Percentiles rank a stretch among this genome's conserved stretches.
phyloP scores from a whole-genome alignment of 805 yeast species.

The Huiozyma sinensis region DNA sequence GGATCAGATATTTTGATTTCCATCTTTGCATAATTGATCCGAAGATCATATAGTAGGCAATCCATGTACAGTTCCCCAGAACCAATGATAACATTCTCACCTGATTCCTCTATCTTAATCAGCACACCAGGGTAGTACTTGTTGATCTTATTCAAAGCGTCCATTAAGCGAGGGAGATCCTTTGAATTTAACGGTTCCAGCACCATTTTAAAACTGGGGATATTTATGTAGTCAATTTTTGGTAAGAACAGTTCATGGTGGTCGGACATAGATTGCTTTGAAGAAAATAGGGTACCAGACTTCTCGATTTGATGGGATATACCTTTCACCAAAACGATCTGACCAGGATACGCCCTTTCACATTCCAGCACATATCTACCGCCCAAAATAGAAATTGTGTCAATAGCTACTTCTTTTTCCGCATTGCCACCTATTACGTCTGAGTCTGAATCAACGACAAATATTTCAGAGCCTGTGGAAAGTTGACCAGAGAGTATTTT shows the following conservation, averaged over 20 bases:
- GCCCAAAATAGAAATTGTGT: slow-evolving; percentile 42
- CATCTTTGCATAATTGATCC: slow-evolving; percentile 51
- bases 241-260: slow-evolving; percentile 13
- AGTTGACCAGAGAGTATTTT: slow-evolving; percentile 55
- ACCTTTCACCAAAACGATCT: slow-evolving; percentile 59
- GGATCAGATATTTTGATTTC: slow-evolving; percentile 82
- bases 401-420: slow-evolving; percentile 24
- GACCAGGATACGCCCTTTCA: slow-evolving; percentile 47
- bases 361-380: slow-evolving; percentile 60
- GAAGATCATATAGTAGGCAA: slow-evolving; percentile 65
- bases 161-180: slow-evolving; percentile 61
- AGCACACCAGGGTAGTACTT: slow-evolving; percentile 56
- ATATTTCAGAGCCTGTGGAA: slow-evolving; percentile 35
- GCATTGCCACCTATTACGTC: slow-evolving; percentile 39
- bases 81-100: slow-evolving; percentile 72
- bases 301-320: slow-evolving; percentile 43
- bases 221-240: slow-evolving; percentile 32
- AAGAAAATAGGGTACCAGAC: slow-evolving; percentile 41
- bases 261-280: slow-evolving; percentile 14
- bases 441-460: slow-evolving; percentile 43
- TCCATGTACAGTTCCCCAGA: slow-evolving; percentile 86
- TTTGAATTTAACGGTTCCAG: slow-evolving; percentile 73
- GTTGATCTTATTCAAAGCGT: slow-evolving; percentile 54
- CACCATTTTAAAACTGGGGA: slow-evolving; percentile 61
- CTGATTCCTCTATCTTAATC: slow-evolving; percentile 76